Evolutionary conservation across 2,329 filamentous ascomycete genomes (phyloP).

Genomic region (Colletotrichum melonis): DNA sequence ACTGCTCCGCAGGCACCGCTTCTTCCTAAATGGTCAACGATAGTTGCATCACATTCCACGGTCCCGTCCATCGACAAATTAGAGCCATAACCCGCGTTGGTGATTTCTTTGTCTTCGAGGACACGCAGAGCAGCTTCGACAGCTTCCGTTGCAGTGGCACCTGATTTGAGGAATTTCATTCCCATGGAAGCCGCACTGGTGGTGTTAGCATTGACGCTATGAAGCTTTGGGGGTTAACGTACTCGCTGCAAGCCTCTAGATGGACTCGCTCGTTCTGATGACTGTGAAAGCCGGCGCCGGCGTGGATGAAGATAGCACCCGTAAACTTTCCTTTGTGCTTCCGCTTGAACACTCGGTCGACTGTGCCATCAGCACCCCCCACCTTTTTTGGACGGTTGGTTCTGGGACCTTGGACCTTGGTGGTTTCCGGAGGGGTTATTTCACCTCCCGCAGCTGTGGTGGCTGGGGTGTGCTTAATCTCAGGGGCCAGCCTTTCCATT

Average conservation of each 20-base stretch:
- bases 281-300: conserved; percentile 94
- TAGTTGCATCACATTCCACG: conserved; percentile 94
- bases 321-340: conserved; percentile 50
- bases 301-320: conserved; percentile 92
- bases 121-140: conserved; percentile 89
- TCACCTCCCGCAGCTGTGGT: background rate
- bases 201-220: background rate
- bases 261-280: conserved; percentile 86
- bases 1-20: conserved; percentile 95
- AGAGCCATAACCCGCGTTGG: conserved; percentile 95
- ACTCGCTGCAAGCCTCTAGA: conserved; percentile 89
- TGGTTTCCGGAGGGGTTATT: background rate
- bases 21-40: conserved; percentile 90
- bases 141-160: conserved; percentile 85
- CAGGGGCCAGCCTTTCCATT: conserved; percentile 15
- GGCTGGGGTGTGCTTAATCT: conserved; percentile 2
- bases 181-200: conserved; percentile 82
- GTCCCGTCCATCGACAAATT: conserved; percentile 91
- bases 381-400: background rate
- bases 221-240: conserved; percentile 48
- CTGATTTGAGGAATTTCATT: conserved; percentile 83
- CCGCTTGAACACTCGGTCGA: conserved; percentile 52
- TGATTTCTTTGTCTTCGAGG: conserved; percentile 94
- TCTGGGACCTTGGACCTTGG: background rate
- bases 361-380: conserved; percentile 51